Base-by-base conservation (phyloP, 2,329 filamentous ascomycete species). In the Xylaria sp. region DNA sequence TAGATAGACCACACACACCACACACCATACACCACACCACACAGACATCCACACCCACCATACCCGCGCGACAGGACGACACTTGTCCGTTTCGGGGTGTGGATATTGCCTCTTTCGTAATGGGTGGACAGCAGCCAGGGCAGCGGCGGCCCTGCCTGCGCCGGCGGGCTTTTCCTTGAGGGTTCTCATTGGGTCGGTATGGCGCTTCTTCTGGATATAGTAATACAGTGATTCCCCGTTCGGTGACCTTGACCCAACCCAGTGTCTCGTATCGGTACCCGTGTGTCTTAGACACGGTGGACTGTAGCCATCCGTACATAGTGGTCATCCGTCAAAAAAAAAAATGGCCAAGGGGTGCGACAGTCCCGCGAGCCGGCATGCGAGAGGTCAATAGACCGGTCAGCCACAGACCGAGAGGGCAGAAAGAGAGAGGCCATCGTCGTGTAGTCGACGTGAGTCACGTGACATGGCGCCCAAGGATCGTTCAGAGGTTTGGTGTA, bases 101-200 rank as follows among this genome's bases (percentile, higher is more conserved):
- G 62, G 64, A 64, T 70, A 71, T 69, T 73, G 63, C 71, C 68
- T 60, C 48, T 71, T 72, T 67, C 50, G 69, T 67, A 65, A 67
- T 61, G 60, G 63, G 50, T 37, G 43, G 60, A 60, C 46, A 54
- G 44, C 54, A 60, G 57, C 47, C 55, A 53, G 51, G 63, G 49
- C 37, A 46, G 50, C 59, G 58, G 55, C 43, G 50, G 42, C 39
- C 46, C 55, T 48, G 43, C 57, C 52, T 58, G 41, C 40, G 51
- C 54, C 43, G 46, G 53, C 47, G 48, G 50, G 49, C 49, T 55
- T 63, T 60, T 64, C 52, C 57, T 63, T 51, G 11, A 50, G 48
- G 57, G 46, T 46, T 52, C 54, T 59, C 50, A 63, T 64, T 66
- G 61, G 63, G 53, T 53, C 57, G 52, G 54, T 44, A 56, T 43